These are phyloP conservation scores for Meira miltonrushii DNA, from an alignment of 1,284 basidiomycete species.

Conservation along the genomic window DNA sequence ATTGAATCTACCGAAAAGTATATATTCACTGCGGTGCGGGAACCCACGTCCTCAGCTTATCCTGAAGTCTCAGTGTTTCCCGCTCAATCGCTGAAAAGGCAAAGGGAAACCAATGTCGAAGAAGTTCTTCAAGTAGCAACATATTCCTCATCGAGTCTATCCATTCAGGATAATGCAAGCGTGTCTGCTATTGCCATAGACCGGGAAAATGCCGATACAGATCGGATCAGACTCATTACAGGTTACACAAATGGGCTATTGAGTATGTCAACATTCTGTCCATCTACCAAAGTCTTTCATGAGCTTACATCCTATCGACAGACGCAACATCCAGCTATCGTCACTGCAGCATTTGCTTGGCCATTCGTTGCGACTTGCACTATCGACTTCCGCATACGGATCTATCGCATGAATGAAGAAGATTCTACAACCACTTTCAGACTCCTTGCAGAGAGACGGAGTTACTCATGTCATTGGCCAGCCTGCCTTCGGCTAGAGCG, in stretches of 20 bases:
- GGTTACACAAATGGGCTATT: background rate
- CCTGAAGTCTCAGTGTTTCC: no score
- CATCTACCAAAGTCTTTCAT: background rate
- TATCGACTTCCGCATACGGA: conserved; percentile 1
- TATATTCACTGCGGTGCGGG: background rate
- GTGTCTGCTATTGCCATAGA: conserved; percentile 9
- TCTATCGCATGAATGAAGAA: background rate
- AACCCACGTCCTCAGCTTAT: no score
- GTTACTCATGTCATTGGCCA: conserved; percentile 10
- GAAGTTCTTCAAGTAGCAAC: no score
- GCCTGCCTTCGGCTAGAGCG: conserved; percentile 3
- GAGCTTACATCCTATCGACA: background rate
- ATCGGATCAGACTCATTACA: background rate
- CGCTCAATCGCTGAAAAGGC: no score
- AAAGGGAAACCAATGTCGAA: no score
- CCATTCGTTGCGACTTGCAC: conserved; percentile 2
- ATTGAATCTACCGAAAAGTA: background rate
- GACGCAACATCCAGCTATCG: background rate
- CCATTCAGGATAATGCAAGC: no score
- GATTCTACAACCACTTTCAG: background rate
- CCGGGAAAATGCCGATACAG: background rate
- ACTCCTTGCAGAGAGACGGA: background rate
- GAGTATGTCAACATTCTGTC: background rate
- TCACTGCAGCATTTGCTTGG: background rate
- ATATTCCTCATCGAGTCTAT: no score